Percentiles rank a stretch among this genome's conserved stretches.
These are phyloP conservation scores for Botryotinia globosa DNA, from an alignment of 2,329 filamentous ascomycete genomes.

Conservation along the genomic window DNA sequence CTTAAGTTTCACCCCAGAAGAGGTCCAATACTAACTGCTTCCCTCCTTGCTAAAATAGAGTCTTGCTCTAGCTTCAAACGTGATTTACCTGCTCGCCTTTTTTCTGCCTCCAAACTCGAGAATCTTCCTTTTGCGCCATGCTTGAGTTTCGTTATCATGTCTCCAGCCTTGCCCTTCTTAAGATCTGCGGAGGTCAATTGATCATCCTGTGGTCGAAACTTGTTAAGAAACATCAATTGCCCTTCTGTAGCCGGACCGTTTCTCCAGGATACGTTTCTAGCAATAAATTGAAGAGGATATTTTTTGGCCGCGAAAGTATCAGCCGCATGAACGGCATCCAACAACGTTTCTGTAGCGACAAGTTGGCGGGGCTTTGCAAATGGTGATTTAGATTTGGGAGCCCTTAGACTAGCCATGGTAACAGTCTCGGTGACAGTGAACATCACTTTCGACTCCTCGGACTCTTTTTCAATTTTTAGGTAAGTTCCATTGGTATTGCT, in stretches of 20 bases:
- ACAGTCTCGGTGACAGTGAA: conserved; percentile 41
- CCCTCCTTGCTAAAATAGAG: conserved; percentile 44
- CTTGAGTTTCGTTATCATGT: conserved; percentile 91
- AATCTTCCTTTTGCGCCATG: conserved; percentile 72
- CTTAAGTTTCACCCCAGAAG: conserved; percentile 36
- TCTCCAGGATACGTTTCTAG: conserved; percentile 68
- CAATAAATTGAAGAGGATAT: conserved; percentile 67
- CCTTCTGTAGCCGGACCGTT: conserved; percentile 58
- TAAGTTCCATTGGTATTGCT: conserved; percentile 62
- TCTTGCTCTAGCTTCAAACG: conserved; percentile 42
- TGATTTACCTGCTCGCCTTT: conserved; percentile 48
- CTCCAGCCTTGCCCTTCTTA: conserved; percentile 76
- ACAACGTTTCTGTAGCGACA: conserved; percentile 62
- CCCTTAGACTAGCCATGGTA: conserved; percentile 22
- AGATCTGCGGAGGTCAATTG: conserved; percentile 55
- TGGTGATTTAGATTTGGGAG: conserved; percentile 49
- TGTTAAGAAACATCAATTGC: conserved; percentile 70
- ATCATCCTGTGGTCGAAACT: conserved; percentile 53
- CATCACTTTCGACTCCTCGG: conserved; percentile 22
- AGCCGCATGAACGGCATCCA: conserved; percentile 76
- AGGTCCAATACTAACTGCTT: conserved; percentile 57
- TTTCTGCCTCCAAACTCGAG: conserved; percentile 50
- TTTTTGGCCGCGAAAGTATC: conserved; percentile 72
- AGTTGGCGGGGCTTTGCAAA: conserved; percentile 69
- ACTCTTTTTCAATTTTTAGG: conserved; percentile 47